Percentiles rank a stretch among this genome's conserved stretches.
Conservation (phyloP, 2,329 filamentous ascomycete genomes). For the Aspergillus clavatus region DNA sequence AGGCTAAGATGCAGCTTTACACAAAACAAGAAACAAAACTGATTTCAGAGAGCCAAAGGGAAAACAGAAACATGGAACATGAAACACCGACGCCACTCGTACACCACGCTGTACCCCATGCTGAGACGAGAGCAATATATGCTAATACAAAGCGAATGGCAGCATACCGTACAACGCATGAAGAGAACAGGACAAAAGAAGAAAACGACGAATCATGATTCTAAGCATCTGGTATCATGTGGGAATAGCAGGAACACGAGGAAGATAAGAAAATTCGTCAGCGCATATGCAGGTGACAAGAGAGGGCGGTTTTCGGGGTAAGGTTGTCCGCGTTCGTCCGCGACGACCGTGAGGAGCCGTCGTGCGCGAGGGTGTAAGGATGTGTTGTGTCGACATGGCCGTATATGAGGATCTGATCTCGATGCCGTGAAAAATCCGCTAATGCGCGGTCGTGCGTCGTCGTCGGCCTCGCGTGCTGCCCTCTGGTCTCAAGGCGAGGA, state of each 20-base stretch:
- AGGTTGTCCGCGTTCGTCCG: too few species aligned
- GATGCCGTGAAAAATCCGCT: conserved; percentile 1
- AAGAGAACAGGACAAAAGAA: not conserved
- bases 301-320: too few species aligned
- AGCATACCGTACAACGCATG: not conserved
- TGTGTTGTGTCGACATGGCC: not conserved
- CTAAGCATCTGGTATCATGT: conserved; percentile 12
- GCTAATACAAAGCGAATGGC: conserved; percentile 9
- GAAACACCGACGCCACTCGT: conserved; percentile 5
- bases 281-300: not conserved
- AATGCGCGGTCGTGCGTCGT: conserved; percentile 48
- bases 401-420: conserved; percentile 1
- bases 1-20: not conserved
- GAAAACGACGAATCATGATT: conserved; percentile 7
- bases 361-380: too few species aligned
- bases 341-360: too few species aligned
- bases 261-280: not conserved
- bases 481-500: conserved; percentile 79
- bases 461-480: conserved; percentile 76
- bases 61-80: not conserved
- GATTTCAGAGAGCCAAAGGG: too few species aligned
- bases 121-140: conserved; percentile 5
- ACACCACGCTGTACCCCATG: conserved; percentile 7
- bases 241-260: not conserved
- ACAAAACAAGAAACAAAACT: not conserved